Evolutionary conservation across 805 yeast genomes (phyloP).

Genomic region (Metschnikowia similis): DNA sequence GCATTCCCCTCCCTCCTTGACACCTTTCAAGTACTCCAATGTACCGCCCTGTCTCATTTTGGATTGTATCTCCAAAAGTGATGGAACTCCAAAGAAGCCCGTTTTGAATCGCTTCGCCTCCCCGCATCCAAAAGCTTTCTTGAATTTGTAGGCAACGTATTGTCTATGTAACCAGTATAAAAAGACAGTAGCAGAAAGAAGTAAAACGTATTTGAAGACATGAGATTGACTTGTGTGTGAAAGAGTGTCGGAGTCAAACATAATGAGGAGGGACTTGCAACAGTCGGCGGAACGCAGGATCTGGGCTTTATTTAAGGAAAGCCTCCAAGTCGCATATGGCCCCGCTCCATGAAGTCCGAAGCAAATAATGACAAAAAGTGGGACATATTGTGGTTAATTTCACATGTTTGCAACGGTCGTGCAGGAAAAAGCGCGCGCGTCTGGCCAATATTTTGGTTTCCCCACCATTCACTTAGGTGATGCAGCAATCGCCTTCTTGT

Average conservation of each 20-base stretch:
- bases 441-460: neutral
- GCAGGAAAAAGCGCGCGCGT: constrained; percentile 1
- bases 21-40: constrained; percentile 10
- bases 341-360: constrained; percentile 1
- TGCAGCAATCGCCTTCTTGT: constrained; percentile 11
- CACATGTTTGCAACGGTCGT: neutral
- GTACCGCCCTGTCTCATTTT: constrained; percentile 10
- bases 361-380: neutral
- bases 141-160: constrained; percentile 8
- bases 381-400: neutral
- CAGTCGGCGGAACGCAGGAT: neutral
- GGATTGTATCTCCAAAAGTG: constrained; percentile 5
- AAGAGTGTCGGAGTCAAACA: neutral
- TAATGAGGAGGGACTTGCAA: neutral
- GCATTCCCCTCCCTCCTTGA: neutral
- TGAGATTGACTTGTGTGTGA: neutral
- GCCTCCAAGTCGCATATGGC: neutral
- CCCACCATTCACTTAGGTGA: constrained; percentile 1
- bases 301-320: neutral
- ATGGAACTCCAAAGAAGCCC: constrained; percentile 9
- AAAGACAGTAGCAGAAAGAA: constrained; percentile 7
- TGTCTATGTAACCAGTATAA: constrained; percentile 12
- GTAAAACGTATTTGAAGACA: constrained; percentile 9
- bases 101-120: constrained; percentile 3
- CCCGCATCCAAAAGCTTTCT: constrained; percentile 12